These are phyloP conservation scores for Nigrospora sphaerica DNA, from an alignment of 2,329 filamentous ascomycete genomes.

Conservation along the genomic window DNA sequence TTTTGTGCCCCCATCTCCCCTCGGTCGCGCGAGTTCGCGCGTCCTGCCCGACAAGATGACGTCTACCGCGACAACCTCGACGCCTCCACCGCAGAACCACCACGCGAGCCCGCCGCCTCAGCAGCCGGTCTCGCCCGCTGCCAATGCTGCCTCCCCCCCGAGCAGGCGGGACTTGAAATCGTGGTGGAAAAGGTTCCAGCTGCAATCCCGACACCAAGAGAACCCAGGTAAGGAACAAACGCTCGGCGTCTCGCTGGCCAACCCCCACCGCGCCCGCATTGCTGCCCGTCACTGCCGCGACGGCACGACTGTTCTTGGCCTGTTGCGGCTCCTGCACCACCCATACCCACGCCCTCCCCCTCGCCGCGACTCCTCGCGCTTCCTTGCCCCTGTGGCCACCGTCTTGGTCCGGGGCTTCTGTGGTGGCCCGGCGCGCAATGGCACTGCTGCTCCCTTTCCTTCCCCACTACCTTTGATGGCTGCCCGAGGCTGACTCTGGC, in stretches of 20 bases:
- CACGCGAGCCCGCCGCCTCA: constrained; percentile 15
- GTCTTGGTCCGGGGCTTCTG: too few relatives aligned
- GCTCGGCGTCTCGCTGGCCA: too few relatives aligned
- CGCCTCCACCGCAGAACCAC: constrained; percentile 10
- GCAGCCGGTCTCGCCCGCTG: too few relatives aligned
- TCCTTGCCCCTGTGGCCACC: too few relatives aligned
- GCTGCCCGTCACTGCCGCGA: too few relatives aligned
- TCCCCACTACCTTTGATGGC: background rate
- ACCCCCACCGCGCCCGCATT: too few relatives aligned
- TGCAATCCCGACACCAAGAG: constrained; percentile 51
- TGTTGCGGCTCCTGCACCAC: too few relatives aligned
- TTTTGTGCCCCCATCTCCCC: constrained; percentile 3
- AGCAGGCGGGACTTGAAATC: constrained; percentile 84
- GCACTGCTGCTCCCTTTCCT: too few relatives aligned
- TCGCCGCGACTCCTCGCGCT: too few relatives aligned
- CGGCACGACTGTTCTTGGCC: too few relatives aligned
- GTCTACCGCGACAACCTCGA: constrained; percentile 21
- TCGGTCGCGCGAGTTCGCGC: constrained; percentile 18
- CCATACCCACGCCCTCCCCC: too few relatives aligned
- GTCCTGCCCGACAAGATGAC: constrained; percentile 22
- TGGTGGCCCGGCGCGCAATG: too few relatives aligned
- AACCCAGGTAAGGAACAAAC: constrained; percentile 16
- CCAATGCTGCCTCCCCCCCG: constrained; percentile 51
- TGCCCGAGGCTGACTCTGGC: background rate
- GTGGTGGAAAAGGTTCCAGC: constrained; percentile 97